phyloP scores from a whole-genome alignment of 1,284 basidiomycete genomes.

The Takashimella koratensis region DNA sequence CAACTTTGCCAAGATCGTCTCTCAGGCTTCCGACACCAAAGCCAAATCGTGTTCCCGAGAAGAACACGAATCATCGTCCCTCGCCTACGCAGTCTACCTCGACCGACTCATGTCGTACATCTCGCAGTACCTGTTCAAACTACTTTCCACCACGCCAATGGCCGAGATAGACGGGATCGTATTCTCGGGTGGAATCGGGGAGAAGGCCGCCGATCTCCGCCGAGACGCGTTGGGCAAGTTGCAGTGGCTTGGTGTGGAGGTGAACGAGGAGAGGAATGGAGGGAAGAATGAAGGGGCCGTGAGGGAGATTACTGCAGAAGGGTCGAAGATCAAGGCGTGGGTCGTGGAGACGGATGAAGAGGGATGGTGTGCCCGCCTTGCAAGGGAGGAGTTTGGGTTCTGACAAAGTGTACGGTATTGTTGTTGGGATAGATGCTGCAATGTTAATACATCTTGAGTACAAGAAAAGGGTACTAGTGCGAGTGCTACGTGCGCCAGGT shows the following conservation, averaged over 20 bases:
- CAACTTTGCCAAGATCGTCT: conserved; percentile 64
- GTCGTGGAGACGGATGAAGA: conserved; percentile 56
- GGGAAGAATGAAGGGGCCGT: conserved; percentile 40
- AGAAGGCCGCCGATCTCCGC: conserved; percentile 62
- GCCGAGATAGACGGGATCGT: conserved; percentile 67
- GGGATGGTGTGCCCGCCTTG: conserved; percentile 39
- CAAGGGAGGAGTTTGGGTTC: conserved; percentile 35
- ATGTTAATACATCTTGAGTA: too few relatives aligned
- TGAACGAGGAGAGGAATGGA: conserved; percentile 53
- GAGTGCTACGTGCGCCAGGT: too few relatives aligned
- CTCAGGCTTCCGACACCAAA: conserved; percentile 34
- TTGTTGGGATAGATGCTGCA: too few relatives aligned
- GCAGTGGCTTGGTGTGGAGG: conserved; percentile 59
- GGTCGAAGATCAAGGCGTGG: conserved; percentile 47
- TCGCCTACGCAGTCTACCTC: conserved; percentile 70
- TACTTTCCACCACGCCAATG: conserved; percentile 51
- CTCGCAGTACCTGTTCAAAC: conserved; percentile 69
- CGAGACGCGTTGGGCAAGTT: conserved; percentile 57
- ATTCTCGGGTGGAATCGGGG: conserved; percentile 82
- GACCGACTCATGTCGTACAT: conserved; percentile 70
- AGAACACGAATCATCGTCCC: conserved; percentile 43
- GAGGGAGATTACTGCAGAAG: conserved; percentile 40
- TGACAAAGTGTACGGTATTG: conserved; percentile 15
- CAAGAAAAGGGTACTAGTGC: too few relatives aligned
- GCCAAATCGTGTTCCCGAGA: conserved; percentile 35